A percentile compares a stretch with the other conserved stretches of the same genome.
Evolutionary conservation across 306 rosid species (phyloP).

Genomic region (Cicer bijugum): DNA sequence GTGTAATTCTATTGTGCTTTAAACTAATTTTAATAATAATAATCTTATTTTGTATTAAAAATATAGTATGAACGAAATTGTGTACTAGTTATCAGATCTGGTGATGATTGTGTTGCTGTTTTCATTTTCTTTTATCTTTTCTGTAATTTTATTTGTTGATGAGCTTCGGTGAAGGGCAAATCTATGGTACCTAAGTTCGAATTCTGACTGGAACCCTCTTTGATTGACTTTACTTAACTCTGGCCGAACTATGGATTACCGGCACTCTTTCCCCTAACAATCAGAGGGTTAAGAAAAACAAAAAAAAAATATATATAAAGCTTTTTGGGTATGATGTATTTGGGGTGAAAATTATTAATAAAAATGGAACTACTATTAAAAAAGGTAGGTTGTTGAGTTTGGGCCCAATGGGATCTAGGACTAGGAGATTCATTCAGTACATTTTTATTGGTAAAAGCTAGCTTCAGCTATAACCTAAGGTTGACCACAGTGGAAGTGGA

Average conservation of each 20-base stretch:
- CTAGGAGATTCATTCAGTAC: neutral
- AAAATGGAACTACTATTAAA: neutral
- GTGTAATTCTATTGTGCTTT: slow-evolving; percentile 22
- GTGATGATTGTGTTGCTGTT: neutral
- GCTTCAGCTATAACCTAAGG: neutral
- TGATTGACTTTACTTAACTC: no score
- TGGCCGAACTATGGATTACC: no score
- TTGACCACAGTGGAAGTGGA: slow-evolving; percentile 5
- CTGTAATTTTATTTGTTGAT: neutral
- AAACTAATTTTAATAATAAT: slow-evolving; percentile 1
- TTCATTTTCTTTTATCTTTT: neutral
- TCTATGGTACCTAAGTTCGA: no score
- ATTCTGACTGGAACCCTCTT: no score
- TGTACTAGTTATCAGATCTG: slow-evolving; percentile 36
- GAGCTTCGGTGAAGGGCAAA: no score
- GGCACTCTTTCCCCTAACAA: no score
- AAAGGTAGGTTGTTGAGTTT: slow-evolving; percentile 6
- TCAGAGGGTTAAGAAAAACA: no score
- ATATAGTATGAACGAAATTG: neutral
- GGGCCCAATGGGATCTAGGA: slow-evolving; percentile 35
- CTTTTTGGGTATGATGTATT: neutral
- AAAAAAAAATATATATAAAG: neutral
- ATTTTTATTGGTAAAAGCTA: slow-evolving; percentile 25
- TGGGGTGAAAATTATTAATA: neutral
- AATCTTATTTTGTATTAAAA: neutral